Evolutionary conservation across 768 basidiomycete genomes (phyloP).

Genomic region (Boletus edulis): DNA sequence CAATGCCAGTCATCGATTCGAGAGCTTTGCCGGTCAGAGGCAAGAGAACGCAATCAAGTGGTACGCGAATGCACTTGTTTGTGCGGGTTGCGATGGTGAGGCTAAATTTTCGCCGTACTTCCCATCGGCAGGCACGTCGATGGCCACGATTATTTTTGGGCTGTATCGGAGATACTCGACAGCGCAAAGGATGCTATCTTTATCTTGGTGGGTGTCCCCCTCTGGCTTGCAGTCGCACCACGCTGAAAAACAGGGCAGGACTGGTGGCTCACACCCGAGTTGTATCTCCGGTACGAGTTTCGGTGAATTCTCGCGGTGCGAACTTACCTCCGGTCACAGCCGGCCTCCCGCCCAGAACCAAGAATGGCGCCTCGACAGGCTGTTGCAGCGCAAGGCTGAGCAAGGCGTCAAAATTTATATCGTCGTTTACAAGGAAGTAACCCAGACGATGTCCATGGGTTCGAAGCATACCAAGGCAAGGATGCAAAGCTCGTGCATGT

Average conservation of each 20-base stretch:
- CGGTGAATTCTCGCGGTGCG: no score
- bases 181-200: conserved; percentile 81
- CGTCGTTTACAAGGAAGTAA: conserved; percentile 94
- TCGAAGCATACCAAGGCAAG: conserved; percentile 79
- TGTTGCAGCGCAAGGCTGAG: conserved; percentile 85
- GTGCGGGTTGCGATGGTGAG: not conserved
- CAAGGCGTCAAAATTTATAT: conserved; percentile 91
- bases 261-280: conserved; percentile 94
- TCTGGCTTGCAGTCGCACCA: not conserved
- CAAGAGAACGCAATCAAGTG: conserved; percentile 78
- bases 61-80: conserved; percentile 35
- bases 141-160: conserved; percentile 97
- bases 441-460: conserved; percentile 87
- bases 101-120: not conserved
- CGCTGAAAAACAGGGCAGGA: conserved; percentile 42
- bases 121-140: conserved; percentile 65
- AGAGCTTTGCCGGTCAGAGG: conserved; percentile 78
- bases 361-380: conserved; percentile 85
- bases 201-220: conserved; percentile 56
- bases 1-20: conserved; percentile 75
- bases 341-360: conserved; percentile 84
- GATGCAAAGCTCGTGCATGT: not conserved
- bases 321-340: conserved; percentile 18
- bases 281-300: conserved; percentile 67
- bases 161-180: conserved; percentile 86